These are phyloP conservation scores for Rhizoclosmatium sp. DNA, from an alignment of 192 early-diverging fungal genomes.

Conservation along the genomic window DNA sequence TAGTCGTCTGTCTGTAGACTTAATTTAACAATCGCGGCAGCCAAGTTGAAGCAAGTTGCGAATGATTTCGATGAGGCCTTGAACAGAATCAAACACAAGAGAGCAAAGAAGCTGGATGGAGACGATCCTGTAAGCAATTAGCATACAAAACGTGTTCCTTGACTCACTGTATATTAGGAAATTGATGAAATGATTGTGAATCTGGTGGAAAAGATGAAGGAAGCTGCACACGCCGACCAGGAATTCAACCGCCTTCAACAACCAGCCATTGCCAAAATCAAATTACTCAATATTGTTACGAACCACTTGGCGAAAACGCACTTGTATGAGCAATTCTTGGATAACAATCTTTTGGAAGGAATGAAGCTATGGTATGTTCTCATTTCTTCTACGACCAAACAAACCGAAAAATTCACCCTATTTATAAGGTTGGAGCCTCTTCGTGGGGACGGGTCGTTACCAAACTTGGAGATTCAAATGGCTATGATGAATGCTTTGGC, in stretches of 20 bases:
- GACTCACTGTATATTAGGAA: constrained; percentile 26
- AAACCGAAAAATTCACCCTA: not conserved
- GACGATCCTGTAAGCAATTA: constrained; percentile 34
- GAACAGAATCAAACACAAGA: constrained; percentile 46
- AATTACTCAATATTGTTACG: constrained; percentile 65
- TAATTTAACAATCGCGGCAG: constrained; percentile 5
- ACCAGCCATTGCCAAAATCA: constrained; percentile 75
- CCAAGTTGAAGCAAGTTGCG: constrained; percentile 38
- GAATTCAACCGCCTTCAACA: constrained; percentile 66
- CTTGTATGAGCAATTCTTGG: constrained; percentile 77
- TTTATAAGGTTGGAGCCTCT: constrained; percentile 80
- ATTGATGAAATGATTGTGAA: constrained; percentile 53
- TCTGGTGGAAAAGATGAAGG: constrained; percentile 60
- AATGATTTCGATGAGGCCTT: constrained; percentile 52
- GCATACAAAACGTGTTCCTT: not conserved
- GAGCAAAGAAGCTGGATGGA: constrained; percentile 43
- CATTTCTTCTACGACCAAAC: not conserved
- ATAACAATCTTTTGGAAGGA: constrained; percentile 84
- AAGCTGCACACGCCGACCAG: constrained; percentile 69
- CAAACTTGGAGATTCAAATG: constrained; percentile 87
- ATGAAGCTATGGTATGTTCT: constrained; percentile 73
- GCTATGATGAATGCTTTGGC: constrained; percentile 76
- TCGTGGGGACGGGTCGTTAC: constrained; percentile 80
- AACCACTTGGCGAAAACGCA: constrained; percentile 56
- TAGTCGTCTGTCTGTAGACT: not conserved